phyloP scores from a whole-genome alignment of 2,329 filamentous ascomycete species.

The Talaromyces sp. region DNA sequence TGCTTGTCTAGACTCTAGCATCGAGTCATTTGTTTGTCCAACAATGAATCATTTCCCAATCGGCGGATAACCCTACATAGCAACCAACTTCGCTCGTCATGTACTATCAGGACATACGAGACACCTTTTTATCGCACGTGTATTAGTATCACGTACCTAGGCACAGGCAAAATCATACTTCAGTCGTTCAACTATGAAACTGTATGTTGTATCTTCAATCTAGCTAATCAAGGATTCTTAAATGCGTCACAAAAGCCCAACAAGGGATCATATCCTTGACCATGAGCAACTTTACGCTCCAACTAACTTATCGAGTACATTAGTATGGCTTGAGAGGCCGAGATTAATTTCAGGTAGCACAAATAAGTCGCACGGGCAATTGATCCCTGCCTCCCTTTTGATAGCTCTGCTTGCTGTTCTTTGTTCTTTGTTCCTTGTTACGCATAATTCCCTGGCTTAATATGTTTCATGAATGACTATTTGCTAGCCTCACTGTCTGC shows the following conservation, averaged over 20 bases:
- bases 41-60: background rate
- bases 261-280: background rate
- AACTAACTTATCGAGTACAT: background rate
- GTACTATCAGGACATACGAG: background rate
- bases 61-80: background rate
- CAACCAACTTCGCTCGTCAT: background rate
- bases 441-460: background rate
- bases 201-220: no score
- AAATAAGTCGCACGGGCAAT: background rate
- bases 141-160: background rate
- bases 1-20: background rate
- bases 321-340: background rate
- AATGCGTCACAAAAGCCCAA: background rate
- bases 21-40: background rate
- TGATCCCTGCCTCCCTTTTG: background rate
- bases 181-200: background rate
- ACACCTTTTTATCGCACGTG: background rate
- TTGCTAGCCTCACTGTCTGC: background rate
- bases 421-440: background rate
- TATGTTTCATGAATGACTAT: background rate
- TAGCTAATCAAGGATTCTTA: background rate
- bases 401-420: background rate
- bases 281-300: background rate
- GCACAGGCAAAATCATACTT: background rate
- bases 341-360: background rate